Percentiles rank a stretch among this genome's conserved stretches.
These are phyloP conservation scores for Selenicereus undatus DNA, from an alignment of 148 eudicot genomes.

Conservation along the genomic window DNA sequence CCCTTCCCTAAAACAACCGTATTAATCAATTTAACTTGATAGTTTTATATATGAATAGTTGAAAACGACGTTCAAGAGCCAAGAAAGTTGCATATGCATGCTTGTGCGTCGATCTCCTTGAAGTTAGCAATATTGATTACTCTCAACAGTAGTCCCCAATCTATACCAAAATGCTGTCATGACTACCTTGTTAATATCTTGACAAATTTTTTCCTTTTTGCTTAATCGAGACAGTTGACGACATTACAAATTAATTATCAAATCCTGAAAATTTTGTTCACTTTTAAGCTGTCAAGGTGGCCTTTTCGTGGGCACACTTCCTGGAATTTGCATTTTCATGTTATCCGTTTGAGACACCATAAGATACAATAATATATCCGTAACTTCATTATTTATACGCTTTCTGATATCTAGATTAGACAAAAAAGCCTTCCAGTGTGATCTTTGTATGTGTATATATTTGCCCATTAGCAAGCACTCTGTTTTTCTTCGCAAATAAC, in stretches of 20 bases:
- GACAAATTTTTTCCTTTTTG: neutral
- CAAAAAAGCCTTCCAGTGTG: no score
- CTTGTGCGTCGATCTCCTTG: slow-evolving; percentile 13
- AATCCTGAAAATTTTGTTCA: neutral
- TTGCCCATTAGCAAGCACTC: neutral
- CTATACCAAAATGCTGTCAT: slow-evolving; percentile 1
- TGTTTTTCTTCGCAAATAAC: neutral
- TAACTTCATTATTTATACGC: neutral
- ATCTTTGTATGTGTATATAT: neutral
- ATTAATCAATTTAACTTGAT: no score
- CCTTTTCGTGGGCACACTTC: slow-evolving; percentile 5
- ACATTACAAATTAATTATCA: slow-evolving; percentile 1
- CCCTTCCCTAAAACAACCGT: no score
- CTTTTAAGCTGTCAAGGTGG: slow-evolving; percentile 13
- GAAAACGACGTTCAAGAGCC: neutral
- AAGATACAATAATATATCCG: neutral
- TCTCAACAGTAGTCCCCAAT: slow-evolving; percentile 1
- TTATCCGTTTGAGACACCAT: slow-evolving; percentile 8
- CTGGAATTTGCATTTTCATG: neutral
- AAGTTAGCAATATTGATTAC: slow-evolving; percentile 9
- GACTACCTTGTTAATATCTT: slow-evolving; percentile 4
- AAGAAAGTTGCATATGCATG: slow-evolving; percentile 5
- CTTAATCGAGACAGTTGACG: neutral
- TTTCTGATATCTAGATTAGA: neutral
- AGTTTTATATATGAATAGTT: neutral